phyloP scores from a whole-genome alignment of 2,329 filamentous ascomycete genomes.

The Aphanocladium album region DNA sequence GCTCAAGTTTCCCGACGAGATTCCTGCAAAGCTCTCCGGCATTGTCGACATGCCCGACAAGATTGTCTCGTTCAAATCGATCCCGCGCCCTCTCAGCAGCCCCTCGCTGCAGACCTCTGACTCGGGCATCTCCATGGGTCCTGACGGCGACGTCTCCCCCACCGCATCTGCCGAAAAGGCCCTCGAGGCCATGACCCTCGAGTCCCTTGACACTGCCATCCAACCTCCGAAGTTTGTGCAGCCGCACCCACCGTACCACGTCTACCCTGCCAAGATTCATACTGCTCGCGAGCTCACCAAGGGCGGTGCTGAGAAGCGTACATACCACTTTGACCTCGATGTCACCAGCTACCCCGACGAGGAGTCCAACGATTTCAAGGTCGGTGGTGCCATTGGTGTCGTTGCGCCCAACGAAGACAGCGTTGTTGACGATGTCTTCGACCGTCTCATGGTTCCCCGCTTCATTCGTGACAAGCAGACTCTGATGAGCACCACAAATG shows the following conservation, averaged over 20 bases:
- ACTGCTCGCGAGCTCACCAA: constrained; percentile 81
- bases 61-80: constrained; percentile 64
- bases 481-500: constrained; percentile 69
- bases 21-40: constrained; percentile 69
- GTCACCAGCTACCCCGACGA: constrained; percentile 90
- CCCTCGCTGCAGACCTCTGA: constrained; percentile 40
- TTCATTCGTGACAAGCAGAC: constrained; percentile 81
- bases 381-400: constrained; percentile 91
- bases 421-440: constrained; percentile 77
- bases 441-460: constrained; percentile 74
- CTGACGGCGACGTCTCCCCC: constrained; percentile 25
- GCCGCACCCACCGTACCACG: constrained; percentile 87
- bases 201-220: constrained; percentile 49
- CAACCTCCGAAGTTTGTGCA: constrained; percentile 88
- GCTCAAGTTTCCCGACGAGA: constrained; percentile 63
- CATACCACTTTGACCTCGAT: constrained; percentile 95
- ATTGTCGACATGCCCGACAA: constrained; percentile 68
- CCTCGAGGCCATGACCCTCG: constrained; percentile 24
- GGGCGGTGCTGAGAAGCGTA: constrained; percentile 88
- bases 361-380: constrained; percentile 84
- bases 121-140: constrained; percentile 42
- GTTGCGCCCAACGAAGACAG: constrained; percentile 77
- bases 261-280: constrained; percentile 84
- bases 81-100: constrained; percentile 32
- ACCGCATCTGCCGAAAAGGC: constrained; percentile 27